These are phyloP conservation scores for Lepiota subincarnata DNA, from an alignment of 768 basidiomycete species.

Conservation along the genomic window DNA sequence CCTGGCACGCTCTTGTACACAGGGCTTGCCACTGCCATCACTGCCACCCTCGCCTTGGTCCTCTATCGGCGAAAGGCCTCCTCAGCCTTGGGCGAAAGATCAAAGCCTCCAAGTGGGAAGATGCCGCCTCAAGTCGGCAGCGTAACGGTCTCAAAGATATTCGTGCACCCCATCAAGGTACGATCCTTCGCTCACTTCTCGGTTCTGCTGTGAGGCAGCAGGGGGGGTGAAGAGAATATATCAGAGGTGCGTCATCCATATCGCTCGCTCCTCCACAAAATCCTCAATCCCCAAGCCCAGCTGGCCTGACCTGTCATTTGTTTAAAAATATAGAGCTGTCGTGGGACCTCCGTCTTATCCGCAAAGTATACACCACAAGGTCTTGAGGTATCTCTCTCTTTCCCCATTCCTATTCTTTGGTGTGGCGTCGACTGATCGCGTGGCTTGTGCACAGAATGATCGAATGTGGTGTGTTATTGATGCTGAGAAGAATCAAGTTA, in stretches of 20 bases:
- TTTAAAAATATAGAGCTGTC: slow-evolving; percentile 53
- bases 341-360: slow-evolving; percentile 55
- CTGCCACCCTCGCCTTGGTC: slow-evolving; percentile 7
- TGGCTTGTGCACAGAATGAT: slow-evolving; percentile 51
- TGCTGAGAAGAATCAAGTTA: slow-evolving; percentile 42
- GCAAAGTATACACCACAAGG: slow-evolving; percentile 58
- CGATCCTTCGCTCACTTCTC: not conserved
- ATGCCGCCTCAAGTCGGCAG: slow-evolving; percentile 21
- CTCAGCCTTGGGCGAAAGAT: not conserved
- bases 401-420: not conserved
- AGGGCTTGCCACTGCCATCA: not conserved
- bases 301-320: not conserved
- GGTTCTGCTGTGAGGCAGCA: not conserved
- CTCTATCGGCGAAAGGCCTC: not conserved
- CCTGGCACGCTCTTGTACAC: not conserved
- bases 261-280: not conserved
- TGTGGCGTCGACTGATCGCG: not conserved
- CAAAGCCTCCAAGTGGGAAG: not conserved
- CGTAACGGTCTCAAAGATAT: slow-evolving; percentile 49
- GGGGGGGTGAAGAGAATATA: not conserved
- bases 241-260: not conserved
- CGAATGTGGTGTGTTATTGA: slow-evolving; percentile 70
- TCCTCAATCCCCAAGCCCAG: not conserved
- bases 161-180: slow-evolving; percentile 71
- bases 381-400: slow-evolving; percentile 49